A percentile compares a stretch with the other conserved stretches of the same genome.
Conservation (phyloP, 306 rosid species). For the Citrullus amarus region DNA sequence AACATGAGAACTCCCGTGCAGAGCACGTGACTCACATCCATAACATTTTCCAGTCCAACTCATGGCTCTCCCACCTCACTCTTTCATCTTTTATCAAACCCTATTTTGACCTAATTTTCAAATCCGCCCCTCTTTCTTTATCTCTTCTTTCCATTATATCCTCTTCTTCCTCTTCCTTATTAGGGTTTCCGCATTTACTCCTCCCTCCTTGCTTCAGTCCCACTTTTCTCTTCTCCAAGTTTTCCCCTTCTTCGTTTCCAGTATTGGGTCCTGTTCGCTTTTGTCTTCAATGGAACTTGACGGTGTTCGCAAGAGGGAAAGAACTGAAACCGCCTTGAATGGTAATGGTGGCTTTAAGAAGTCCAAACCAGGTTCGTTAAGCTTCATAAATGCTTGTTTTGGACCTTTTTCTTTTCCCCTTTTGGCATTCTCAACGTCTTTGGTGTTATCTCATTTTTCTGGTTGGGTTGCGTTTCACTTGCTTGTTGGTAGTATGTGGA, state of each 20-base stretch:
- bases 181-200: background rate
- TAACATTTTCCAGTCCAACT: background rate
- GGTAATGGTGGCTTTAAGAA: constrained; percentile 70
- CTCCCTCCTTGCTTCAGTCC: background rate
- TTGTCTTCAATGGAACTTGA: constrained; percentile 32
- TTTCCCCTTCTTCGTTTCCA: background rate
- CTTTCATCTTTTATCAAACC: background rate
- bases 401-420: background rate
- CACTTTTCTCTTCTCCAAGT: background rate
- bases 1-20: background rate
- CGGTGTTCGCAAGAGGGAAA: constrained; percentile 51
- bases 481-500: background rate
- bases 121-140: background rate
- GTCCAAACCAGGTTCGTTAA: constrained; percentile 44
- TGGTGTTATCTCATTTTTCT: background rate
- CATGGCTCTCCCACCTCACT: background rate
- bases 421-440: background rate
- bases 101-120: constrained; percentile 4
- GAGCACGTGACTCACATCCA: background rate
- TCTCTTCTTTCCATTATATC: background rate
- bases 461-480: background rate
- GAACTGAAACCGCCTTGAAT: constrained; percentile 45
- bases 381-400: background rate
- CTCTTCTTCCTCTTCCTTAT: background rate
- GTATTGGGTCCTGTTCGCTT: background rate